Percentiles rank a stretch among this genome's conserved stretches.
Conservation (phyloP, 352 stramenopile genomes). For the Pythium aquatile region DNA sequence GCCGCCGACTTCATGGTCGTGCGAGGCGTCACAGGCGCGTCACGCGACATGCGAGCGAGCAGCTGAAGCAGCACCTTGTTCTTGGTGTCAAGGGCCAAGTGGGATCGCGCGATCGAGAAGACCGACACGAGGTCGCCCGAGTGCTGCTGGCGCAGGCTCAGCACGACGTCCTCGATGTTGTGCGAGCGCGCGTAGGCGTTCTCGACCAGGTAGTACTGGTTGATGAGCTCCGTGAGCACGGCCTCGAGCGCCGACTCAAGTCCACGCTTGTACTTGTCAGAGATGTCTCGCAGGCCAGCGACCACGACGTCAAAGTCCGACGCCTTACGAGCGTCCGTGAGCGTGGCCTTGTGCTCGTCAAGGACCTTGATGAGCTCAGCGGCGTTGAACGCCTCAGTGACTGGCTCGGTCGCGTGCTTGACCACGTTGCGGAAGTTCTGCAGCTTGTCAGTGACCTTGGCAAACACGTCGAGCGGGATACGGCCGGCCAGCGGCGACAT, state of each 20-base stretch:
- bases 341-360: slow-evolving; percentile 59
- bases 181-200: slow-evolving; percentile 68
- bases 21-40: slow-evolving; percentile 34
- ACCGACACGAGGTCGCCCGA: slow-evolving; percentile 81
- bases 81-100: slow-evolving; percentile 88
- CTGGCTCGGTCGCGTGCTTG: slow-evolving; percentile 31
- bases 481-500: slow-evolving; percentile 96
- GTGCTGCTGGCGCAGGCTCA: slow-evolving; percentile 90
- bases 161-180: slow-evolving; percentile 83
- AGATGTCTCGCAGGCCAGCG: slow-evolving; percentile 65
- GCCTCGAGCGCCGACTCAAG: slow-evolving; percentile 62
- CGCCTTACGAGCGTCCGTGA: slow-evolving; percentile 49
- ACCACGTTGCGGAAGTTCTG: slow-evolving; percentile 66
- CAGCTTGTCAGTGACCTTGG: slow-evolving; percentile 84
- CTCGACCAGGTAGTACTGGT: slow-evolving; percentile 80
- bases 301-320: slow-evolving; percentile 77
- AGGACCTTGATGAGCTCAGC: slow-evolving; percentile 53
- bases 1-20: slow-evolving; percentile 57
- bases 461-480: slow-evolving; percentile 93
- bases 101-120: slow-evolving; percentile 89
- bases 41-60: slow-evolving; percentile 50
- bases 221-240: slow-evolving; percentile 72
- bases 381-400: slow-evolving; percentile 50
- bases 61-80: slow-evolving; percentile 82
- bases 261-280: slow-evolving; percentile 75